Percentiles rank a stretch among this genome's conserved stretches.
These are phyloP conservation scores for Yamadazyma membranifaciens DNA, from an alignment of 1,139 yeast species.

Conservation along the genomic window DNA sequence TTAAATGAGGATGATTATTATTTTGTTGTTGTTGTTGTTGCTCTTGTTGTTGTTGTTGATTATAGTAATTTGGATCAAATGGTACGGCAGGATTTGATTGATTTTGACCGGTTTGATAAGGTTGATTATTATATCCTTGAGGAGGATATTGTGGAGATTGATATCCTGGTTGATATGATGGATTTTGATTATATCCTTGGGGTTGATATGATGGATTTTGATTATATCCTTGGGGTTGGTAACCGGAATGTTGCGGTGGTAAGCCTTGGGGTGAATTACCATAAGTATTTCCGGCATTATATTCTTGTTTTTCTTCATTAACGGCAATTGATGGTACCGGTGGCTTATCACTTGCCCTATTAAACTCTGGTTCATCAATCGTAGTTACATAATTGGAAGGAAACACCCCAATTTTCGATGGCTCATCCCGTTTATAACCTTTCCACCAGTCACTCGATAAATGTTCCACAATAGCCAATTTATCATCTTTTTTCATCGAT, in stretches of 20 bases:
- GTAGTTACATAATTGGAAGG: constrained; percentile 81
- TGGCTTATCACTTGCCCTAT: constrained; percentile 13
- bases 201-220: constrained; percentile 3
- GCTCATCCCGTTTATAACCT: constrained; percentile 52
- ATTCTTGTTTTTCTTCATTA: constrained; percentile 20
- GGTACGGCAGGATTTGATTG: constrained; percentile 7
- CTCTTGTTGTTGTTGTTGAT: constrained; percentile 15
- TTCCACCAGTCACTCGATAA: constrained; percentile 91
- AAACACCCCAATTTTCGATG: constrained; percentile 72
- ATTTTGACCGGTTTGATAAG: not conserved
- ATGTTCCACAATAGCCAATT: constrained; percentile 66
- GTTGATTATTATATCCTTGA: constrained; percentile 1
- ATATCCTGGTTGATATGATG: constrained; percentile 1
- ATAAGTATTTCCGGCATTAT: constrained; percentile 10
- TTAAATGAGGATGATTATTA: constrained; percentile 39
- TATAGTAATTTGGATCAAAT: constrained; percentile 6
- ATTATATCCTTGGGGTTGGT: constrained; percentile 6
- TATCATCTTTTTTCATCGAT: constrained; percentile 61
- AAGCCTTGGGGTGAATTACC: constrained; percentile 17
- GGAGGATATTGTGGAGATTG: not conserved
- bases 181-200: constrained; percentile 5
- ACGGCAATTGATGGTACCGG: constrained; percentile 1
- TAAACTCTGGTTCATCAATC: constrained; percentile 36
- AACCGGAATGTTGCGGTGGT: constrained; percentile 1
- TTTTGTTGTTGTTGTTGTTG: constrained; percentile 21